These are phyloP conservation scores for Didymella pinodella DNA, from an alignment of 2,329 filamentous ascomycete species.

Conservation along the genomic window DNA sequence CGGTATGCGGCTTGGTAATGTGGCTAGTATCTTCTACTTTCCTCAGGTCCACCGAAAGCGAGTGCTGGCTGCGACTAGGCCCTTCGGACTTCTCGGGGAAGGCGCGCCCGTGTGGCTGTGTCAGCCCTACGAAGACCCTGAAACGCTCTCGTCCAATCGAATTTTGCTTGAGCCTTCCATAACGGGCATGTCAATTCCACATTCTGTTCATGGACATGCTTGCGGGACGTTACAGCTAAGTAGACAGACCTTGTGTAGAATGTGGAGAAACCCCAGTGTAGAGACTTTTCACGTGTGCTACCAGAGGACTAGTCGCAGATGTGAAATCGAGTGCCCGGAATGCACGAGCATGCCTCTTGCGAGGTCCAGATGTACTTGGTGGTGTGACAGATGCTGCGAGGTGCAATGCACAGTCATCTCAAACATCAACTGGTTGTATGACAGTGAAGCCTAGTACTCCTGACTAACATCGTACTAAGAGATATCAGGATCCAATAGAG, in stretches of 20 bases:
- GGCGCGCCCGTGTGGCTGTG: constrained; percentile 25
- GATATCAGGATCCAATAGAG: neutral
- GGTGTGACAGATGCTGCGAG: constrained; percentile 1
- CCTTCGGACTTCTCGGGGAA: constrained; percentile 23
- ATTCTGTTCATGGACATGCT: constrained; percentile 12
- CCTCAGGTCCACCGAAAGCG: constrained; percentile 10
- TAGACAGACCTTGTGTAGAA: constrained; percentile 24
- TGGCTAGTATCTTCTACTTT: constrained; percentile 33
- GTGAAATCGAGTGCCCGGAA: neutral
- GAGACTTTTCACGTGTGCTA: neutral
- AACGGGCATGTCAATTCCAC: constrained; percentile 16
- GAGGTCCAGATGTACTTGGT: neutral
- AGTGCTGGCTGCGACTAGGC: constrained; percentile 13
- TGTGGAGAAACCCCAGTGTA: constrained; percentile 8
- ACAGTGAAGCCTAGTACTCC: neutral
- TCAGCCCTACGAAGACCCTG: constrained; percentile 24
- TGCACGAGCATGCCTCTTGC: neutral
- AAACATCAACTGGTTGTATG: neutral
- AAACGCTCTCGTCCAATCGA: constrained; percentile 11
- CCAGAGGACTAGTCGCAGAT: neutral
- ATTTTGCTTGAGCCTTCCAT: constrained; percentile 3
- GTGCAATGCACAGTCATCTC: neutral
- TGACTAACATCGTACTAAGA: neutral
- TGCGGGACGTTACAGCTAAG: constrained; percentile 18
- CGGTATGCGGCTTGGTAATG: constrained; percentile 24